Percentiles rank a stretch among this genome's conserved stretches.
phyloP scores from a whole-genome alignment of 1,139 yeast species.

The Taphrina confusa region DNA sequence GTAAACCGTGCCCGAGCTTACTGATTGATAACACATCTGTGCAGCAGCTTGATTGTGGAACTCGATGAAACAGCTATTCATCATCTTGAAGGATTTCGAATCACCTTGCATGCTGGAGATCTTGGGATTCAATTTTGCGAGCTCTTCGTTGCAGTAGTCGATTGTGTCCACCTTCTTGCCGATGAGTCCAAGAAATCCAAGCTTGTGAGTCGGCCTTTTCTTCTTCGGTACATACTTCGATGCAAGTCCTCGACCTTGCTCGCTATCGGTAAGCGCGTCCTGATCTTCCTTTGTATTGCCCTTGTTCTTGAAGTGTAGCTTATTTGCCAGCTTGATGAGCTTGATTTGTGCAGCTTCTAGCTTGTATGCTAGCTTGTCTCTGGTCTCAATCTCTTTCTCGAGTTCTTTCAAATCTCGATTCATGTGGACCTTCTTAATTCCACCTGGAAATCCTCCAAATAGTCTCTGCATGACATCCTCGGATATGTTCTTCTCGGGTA shows the following conservation, averaged over 20 bases:
- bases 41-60: constrained; percentile 85
- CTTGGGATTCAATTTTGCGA: constrained; percentile 68
- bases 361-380: constrained; percentile 62
- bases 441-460: constrained; percentile 61
- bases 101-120: constrained; percentile 61
- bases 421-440: constrained; percentile 63
- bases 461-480: constrained; percentile 59
- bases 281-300: constrained; percentile 45
- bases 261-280: constrained; percentile 36
- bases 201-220: constrained; percentile 73
- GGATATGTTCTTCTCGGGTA: constrained; percentile 68
- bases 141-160: constrained; percentile 63
- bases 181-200: constrained; percentile 55
- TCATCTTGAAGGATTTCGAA: constrained; percentile 50
- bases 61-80: constrained; percentile 74
- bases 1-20: constrained; percentile 65
- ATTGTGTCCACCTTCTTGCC: constrained; percentile 88
- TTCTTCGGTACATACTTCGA: constrained; percentile 63
- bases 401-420: constrained; percentile 68
- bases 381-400: constrained; percentile 58
- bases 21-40: constrained; percentile 82
- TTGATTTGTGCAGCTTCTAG: constrained; percentile 71
- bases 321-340: constrained; percentile 62
- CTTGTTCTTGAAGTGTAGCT: constrained; percentile 57
- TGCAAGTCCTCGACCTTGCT: constrained; percentile 12